phyloP scores from a whole-genome alignment of 768 basidiomycete species.

The Podaxis sp. region DNA sequence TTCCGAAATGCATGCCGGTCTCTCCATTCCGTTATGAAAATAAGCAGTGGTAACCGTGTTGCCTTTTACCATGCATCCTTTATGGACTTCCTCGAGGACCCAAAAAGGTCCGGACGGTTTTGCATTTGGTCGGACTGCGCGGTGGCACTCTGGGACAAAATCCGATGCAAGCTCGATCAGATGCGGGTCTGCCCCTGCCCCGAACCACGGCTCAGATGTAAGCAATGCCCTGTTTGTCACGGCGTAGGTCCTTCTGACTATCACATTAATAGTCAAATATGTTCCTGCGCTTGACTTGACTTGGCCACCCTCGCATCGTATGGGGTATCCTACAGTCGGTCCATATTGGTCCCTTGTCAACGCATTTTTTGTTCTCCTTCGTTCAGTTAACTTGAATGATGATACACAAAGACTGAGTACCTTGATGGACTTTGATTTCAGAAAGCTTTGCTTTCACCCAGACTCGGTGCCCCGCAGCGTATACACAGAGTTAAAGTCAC shows the following conservation, averaged over 20 bases:
- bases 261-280: background rate
- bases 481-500: background rate
- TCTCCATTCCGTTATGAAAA: background rate
- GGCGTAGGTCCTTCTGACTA: background rate
- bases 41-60: background rate
- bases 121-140: background rate
- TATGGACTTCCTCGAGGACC: background rate
- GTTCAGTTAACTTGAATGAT: background rate
- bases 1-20: background rate
- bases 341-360: background rate
- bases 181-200: background rate
- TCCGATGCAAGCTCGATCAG: background rate
- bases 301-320: background rate
- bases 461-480: background rate
- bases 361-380: background rate
- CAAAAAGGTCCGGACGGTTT: background rate
- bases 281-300: background rate
- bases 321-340: too few relatives aligned
- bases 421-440: background rate
- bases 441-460: background rate
- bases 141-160: background rate
- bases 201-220: background rate
- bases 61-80: background rate
- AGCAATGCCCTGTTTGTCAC: background rate
- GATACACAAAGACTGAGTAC: background rate